A percentile compares a stretch with the other conserved stretches of the same genome.
Evolutionary conservation across 305 asterid species (phyloP).

Genomic region (Plantago lanceolata): DNA sequence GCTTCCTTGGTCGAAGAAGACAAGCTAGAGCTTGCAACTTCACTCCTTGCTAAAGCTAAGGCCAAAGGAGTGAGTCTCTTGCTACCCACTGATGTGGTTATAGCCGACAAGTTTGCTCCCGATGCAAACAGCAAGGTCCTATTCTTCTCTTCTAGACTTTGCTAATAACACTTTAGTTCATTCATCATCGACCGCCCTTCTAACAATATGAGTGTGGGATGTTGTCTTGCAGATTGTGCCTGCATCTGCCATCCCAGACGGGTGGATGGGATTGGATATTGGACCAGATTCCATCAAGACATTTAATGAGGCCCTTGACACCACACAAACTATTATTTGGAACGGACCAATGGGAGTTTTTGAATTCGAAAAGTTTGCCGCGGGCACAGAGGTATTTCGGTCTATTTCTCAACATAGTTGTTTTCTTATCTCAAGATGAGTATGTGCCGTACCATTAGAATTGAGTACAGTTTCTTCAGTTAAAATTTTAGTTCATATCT

Average conservation of each 20-base stretch:
- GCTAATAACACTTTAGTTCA: too few species aligned
- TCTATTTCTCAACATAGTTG: too few species aligned
- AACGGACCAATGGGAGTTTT: conserved; percentile 95
- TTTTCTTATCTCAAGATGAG: too few species aligned
- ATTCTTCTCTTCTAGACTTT: too few species aligned
- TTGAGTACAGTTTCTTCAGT: too few species aligned
- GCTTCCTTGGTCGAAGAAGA: conserved; percentile 86
- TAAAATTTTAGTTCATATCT: too few species aligned
- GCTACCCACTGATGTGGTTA: conserved; percentile 70
- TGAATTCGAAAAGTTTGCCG: conserved; percentile 79
- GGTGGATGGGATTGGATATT: conserved; percentile 89
- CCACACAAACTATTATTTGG: conserved; percentile 77
- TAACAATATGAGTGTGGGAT: too few species aligned
- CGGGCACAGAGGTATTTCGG: conserved; percentile 85
- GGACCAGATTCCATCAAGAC: conserved; percentile 77
- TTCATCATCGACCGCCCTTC: too few species aligned
- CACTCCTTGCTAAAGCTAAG: conserved; percentile 73
- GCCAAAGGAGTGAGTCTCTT: conserved; percentile 62
- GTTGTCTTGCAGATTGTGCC: conserved; percentile 46
- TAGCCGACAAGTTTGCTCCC: conserved; percentile 77
- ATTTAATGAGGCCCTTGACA: conserved; percentile 54
- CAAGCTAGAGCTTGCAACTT: conserved; percentile 68
- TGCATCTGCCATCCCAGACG: conserved; percentile 79
- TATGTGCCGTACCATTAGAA: too few species aligned
- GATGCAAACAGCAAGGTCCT: conserved; percentile 78